These are phyloP conservation scores for Breynia disticha DNA, from an alignment of 441 rosid genomes.

Conservation along the genomic window DNA sequence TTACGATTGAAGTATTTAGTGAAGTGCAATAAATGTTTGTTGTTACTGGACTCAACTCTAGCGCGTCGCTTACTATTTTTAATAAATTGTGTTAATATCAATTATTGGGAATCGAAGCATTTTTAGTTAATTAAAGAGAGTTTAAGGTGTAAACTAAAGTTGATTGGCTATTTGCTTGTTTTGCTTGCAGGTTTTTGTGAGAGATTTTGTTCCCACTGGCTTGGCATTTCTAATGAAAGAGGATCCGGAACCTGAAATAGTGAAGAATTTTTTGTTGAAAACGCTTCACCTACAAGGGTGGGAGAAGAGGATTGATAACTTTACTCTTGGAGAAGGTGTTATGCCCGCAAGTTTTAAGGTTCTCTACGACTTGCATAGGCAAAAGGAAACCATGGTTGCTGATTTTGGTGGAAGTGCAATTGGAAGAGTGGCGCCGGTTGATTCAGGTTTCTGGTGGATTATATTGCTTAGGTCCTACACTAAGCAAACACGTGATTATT, in stretches of 20 bases:
- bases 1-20: too few species aligned
- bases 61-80: too few species aligned
- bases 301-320: slow-evolving; percentile 40
- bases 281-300: slow-evolving; percentile 40
- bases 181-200: slow-evolving; percentile 33
- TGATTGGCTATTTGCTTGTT: not conserved
- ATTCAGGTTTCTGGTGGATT: slow-evolving; percentile 70
- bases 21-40: too few species aligned
- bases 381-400: slow-evolving; percentile 31
- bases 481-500: slow-evolving; percentile 37
- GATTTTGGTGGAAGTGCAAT: slow-evolving; percentile 57
- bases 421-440: slow-evolving; percentile 58
- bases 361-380: slow-evolving; percentile 19
- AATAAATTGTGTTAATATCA: too few species aligned
- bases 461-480: slow-evolving; percentile 48
- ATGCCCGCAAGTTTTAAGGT: slow-evolving; percentile 53
- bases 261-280: slow-evolving; percentile 37
- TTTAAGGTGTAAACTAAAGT: too few species aligned
- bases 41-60: too few species aligned
- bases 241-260: slow-evolving; percentile 28
- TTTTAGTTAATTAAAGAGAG: too few species aligned
- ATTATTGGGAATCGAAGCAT: too few species aligned
- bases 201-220: slow-evolving; percentile 45
- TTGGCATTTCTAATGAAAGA: slow-evolving; percentile 34
- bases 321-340: slow-evolving; percentile 46